Evolutionary conservation across 805 yeast species (phyloP), one percentile per base, ranked within the genome.

Genomic region (Metschnikowia reukaufii): DNA sequence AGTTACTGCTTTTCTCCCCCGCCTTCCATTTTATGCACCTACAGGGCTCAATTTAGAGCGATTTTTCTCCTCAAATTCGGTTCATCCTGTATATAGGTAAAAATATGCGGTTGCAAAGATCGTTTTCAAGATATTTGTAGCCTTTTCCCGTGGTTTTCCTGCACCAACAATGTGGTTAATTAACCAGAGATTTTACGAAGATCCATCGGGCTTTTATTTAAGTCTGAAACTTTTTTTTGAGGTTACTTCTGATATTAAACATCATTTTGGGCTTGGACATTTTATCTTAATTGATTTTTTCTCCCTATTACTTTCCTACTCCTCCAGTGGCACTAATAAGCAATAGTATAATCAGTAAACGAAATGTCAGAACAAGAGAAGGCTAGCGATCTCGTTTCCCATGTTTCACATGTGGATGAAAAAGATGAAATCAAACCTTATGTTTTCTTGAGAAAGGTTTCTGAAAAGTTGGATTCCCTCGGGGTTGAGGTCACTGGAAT

Each of bases 401-500:
- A 29, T 16, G 53, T 46, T 31, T 33, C 49, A 17, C 18, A 19
- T 16, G 48, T 45, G 18, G 53, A 50, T 36, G 39, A 44, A 18
- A 50, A 43, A 18, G 53, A 46, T 34, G 51, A 36, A 19, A 53
- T 52, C 47, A 45, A 36, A 29, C 50, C 58, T 10, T 52, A 47
- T 27, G n/a, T 29, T 6, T 32, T 55, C 12, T 18, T 55, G 19
- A 52, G 46, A 43, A 48, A 44, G 31, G 36, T 41, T 25, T 50
- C 56, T 10, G 55, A 50, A 25, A 56, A 59, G 33, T 75, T 50
- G 78, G 91, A 49, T 58, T 66, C 81, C 0, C 59, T 70, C 17
- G 83, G 83, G 2, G 87, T 87, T 3, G 97, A 89, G 63, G 68
- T 82, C 4, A 74, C 90, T 50, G 96, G 96, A 44, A 84, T 89